phyloP scores from a whole-genome alignment of 2,329 filamentous ascomycete genomes.

The Apiospora marii region DNA sequence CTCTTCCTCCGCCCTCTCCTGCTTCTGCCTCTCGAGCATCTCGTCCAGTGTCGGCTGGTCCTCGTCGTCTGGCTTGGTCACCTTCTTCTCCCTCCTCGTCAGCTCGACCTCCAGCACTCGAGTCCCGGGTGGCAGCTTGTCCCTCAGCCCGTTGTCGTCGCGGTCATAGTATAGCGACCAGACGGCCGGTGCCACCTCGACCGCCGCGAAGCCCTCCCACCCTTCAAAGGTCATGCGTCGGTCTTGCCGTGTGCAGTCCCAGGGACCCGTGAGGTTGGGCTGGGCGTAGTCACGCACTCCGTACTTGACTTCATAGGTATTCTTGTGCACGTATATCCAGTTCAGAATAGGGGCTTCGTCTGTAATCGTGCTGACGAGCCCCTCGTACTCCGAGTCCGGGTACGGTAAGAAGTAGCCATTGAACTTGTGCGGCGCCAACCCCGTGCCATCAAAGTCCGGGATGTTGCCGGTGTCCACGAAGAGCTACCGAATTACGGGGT shows the following conservation, averaged over 20 bases:
- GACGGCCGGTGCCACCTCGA: slow-evolving; percentile 51
- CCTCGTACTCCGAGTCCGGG: slow-evolving; percentile 56
- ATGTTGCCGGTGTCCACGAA: slow-evolving; percentile 25
- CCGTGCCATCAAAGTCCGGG: slow-evolving; percentile 22
- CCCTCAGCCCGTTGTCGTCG: slow-evolving; percentile 53
- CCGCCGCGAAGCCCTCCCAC: slow-evolving; percentile 59
- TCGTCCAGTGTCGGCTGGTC: slow-evolving; percentile 40
- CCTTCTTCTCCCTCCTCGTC: slow-evolving; percentile 58
- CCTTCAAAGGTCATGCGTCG: slow-evolving; percentile 56
- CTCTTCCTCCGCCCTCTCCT: slow-evolving; percentile 35
- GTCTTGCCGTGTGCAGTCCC: slow-evolving; percentile 61
- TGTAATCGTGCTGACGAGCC: slow-evolving; percentile 57
- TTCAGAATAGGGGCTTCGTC: slow-evolving; percentile 59
- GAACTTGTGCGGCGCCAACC: slow-evolving; percentile 42
- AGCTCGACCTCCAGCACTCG: slow-evolving; percentile 64
- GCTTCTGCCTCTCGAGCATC: slow-evolving; percentile 41
- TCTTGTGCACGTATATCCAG: slow-evolving; percentile 57
- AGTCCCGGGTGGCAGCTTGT: slow-evolving; percentile 55
- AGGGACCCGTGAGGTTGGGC: slow-evolving; percentile 54
- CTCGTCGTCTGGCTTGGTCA: slow-evolving; percentile 42
- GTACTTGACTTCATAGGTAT: slow-evolving; percentile 56
- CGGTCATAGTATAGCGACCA: slow-evolving; percentile 58
- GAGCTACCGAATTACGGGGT: slow-evolving; percentile 15
- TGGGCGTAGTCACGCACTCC: slow-evolving; percentile 53
- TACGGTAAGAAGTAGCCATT: slow-evolving; percentile 66